Base-by-base conservation (phyloP, 2,329 filamentous ascomycete genomes). In the Clarireedia monteithiana region DNA sequence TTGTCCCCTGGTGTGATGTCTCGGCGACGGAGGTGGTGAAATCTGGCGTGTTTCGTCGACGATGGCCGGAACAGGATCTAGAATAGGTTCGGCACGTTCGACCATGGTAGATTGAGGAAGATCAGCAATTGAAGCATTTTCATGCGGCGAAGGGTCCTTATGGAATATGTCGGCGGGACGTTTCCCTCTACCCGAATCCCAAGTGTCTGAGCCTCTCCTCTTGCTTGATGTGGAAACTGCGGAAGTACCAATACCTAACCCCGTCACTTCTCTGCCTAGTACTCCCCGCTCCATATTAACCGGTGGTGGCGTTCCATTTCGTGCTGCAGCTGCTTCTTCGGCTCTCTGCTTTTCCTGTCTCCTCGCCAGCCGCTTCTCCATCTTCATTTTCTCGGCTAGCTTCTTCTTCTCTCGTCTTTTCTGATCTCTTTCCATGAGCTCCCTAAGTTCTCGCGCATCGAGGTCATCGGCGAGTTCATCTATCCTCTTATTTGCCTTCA, bases 401-500 rank as follows among this genome's bases (percentile, higher is more conserved):
- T 79, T 81, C 71, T 88, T 91, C 68, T 84, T 83, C 62, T 96
- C 89, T 61, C 81, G 83, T 56, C 94, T 81, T 65, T 91, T 82
- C 62, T 85, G 80, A 67, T 99, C 94, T 58, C 94, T 79, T 65
- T 99, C 94, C 81, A 99, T 86, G 30, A 97, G 77, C 68, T 95
- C 88, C 57, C 92, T 82, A 40, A 99, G 71, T 63, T 90, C 91
- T 52, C 86, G 83, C 3, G 94, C 88, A 71, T 90, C 89, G 54
- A 99, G 77, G 58, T 89, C 86, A 67, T 97, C 88, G 23, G 91
- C 94, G 46, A 97, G 72, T 71, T 88, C 73, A 72, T 89, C 72
- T 68, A 88, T 72, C 66, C 82, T 72, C 72, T 85, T 83, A 63
- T 82, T 81, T 3, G 79, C 79, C 61, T 78, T 83, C 27, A 84